Evolutionary conservation across 331 rosid genomes (phyloP), one percentile per base, ranked within the genome.

Genomic region (Acacia concinna): DNA sequence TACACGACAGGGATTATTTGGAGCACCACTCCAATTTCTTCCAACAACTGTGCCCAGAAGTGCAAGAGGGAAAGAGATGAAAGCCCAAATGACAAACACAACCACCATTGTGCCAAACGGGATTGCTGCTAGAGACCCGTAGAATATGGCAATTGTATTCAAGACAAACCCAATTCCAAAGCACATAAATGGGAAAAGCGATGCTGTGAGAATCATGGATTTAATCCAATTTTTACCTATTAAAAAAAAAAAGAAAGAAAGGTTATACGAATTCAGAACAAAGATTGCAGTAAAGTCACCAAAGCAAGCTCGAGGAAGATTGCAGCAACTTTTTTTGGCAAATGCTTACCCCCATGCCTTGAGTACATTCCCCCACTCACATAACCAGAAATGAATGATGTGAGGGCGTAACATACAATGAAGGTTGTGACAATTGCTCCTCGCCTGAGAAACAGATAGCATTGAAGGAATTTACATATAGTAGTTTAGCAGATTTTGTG

Each of bases 281-380:
- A 75, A 65, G 59, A 59, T 75, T 4, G 3, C 73, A 41, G 25
- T 67, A 75, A 81, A 83, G 76, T 38, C 68, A 51, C 56, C 57
- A 71, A 65, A 43, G 51, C 67, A 74, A 57, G 51, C 63, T 59
- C 46, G 66, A 38, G 74, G 44, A 20, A 51, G 62, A 37, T 49
- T 32, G 18, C 69, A 81, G 23, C 41, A 82, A 59, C 60, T 75
- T 40, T 34, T 57, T 15, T 63, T 71, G 4, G 67, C 52, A 80
- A 28, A 37, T 76, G 73, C 97, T 38, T 89, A 96, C 98, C 99
- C 82, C 99, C 99, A 86, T 90, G 86, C 67, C 99, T 84, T 62
- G 99, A 96, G 89, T 93, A 96, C 99, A 96, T 96, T 81, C 99
- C 97, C 80, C 97, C 99, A 85, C 97, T 96, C 56, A 96, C 99